A percentile compares a stretch with the other conserved stretches of the same genome.
Evolutionary conservation across 2,329 filamentous ascomycete genomes (phyloP).

Genomic region (Bipolaris gigantea): DNA sequence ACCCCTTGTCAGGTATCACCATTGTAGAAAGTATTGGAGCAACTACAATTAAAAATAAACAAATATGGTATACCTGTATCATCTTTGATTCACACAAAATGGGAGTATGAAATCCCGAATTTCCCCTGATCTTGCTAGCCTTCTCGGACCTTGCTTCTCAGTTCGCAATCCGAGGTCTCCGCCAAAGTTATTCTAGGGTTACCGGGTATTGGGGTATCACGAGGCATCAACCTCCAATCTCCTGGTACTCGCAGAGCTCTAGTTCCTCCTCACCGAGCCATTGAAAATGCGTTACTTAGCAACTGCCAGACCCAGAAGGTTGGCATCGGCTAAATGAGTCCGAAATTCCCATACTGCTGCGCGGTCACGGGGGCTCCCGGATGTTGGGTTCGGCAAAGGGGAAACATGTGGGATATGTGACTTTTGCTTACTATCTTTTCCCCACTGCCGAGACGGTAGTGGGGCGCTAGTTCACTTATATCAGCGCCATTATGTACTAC

Average conservation of each 20-base stretch:
- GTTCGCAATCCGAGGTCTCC: neutral
- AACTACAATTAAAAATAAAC: neutral
- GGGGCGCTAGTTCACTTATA: neutral
- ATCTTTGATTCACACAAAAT: too few species aligned
- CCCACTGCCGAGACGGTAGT: neutral
- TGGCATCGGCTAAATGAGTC: constrained; percentile 1
- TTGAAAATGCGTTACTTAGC: neutral
- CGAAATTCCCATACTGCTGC: neutral
- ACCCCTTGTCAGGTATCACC: constrained; percentile 28
- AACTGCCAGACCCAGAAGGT: neutral
- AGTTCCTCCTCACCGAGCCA: neutral
- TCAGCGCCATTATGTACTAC: neutral
- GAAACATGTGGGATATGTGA: neutral
- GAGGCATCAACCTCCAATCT: too few species aligned
- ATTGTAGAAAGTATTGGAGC: neutral
- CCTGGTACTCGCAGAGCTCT: neutral
- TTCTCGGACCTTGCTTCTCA: neutral
- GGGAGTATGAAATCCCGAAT: neutral
- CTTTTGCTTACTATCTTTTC: neutral
- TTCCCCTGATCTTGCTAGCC: too few species aligned
- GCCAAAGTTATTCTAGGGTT: neutral
- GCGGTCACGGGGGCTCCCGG: neutral
- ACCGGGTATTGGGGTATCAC: neutral
- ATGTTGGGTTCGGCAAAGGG: neutral
- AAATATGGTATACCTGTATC: neutral